These are phyloP conservation scores for Bipolaris bicolor DNA, from an alignment of 2,329 filamentous ascomycete species.

Conservation along the genomic window DNA sequence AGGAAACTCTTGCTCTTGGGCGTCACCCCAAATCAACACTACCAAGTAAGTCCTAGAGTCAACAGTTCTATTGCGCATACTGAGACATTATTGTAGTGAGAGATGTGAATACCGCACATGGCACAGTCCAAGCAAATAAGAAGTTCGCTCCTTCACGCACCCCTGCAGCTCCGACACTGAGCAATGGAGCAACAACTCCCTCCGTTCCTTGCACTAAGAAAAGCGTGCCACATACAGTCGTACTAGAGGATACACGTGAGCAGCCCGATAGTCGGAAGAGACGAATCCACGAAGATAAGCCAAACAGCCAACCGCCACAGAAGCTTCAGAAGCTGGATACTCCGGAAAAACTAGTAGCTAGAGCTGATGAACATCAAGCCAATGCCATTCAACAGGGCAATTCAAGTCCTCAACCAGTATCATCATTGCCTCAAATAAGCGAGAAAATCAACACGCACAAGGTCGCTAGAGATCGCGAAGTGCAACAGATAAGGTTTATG, in stretches of 20 bases:
- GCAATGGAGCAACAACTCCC: not conserved
- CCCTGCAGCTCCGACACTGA: not conserved
- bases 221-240: not conserved
- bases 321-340: slow-evolving; percentile 11
- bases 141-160: not conserved
- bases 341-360: not conserved
- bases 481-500: not conserved
- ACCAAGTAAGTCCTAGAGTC: not conserved
- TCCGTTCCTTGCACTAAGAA: not conserved
- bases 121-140: not conserved
- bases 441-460: not conserved
- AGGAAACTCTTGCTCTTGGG: slow-evolving; percentile 28
- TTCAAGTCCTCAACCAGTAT: not conserved
- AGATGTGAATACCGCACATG: not conserved
- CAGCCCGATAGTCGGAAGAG: not conserved
- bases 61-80: not conserved
- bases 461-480: not conserved
- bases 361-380: not conserved
- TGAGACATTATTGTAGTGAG: not conserved
- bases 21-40: slow-evolving; percentile 17
- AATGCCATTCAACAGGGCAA: not conserved
- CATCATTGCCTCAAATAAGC: slow-evolving; percentile 11
- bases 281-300: not conserved
- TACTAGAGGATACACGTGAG: not conserved
- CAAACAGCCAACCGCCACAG: not conserved